A percentile compares a stretch with the other conserved stretches of the same genome.
phyloP scores from a whole-genome alignment of 1,284 basidiomycete genomes.

The Exobasidium rhododendri region DNA sequence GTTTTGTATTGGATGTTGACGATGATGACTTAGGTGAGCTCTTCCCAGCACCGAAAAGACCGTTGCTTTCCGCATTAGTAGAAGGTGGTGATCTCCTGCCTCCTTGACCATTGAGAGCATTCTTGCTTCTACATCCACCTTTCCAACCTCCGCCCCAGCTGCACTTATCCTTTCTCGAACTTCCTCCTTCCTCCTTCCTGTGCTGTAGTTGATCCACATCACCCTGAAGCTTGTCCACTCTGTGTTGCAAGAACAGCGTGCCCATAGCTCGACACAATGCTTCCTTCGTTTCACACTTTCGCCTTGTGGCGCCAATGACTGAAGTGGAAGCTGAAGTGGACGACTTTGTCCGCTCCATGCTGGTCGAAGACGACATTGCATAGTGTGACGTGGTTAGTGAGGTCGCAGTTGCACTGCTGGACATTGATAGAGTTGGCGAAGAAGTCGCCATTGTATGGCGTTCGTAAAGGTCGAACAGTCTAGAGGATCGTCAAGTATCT shows the following conservation, averaged over 20 bases:
- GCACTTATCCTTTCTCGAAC: neutral
- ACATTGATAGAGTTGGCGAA: neutral
- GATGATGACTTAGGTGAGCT: neutral
- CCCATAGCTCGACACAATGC: slow-evolving; percentile 42
- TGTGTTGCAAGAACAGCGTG: slow-evolving; percentile 44
- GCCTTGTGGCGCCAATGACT: too few species aligned
- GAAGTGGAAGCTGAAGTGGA: neutral
- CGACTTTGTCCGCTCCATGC: neutral
- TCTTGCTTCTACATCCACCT: slow-evolving; percentile 18
- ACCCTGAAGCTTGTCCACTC: slow-evolving; percentile 36
- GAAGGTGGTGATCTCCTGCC: neutral
- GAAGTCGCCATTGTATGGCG: neutral
- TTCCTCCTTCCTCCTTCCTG: slow-evolving; percentile 6
- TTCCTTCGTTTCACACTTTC: slow-evolving; percentile 9
- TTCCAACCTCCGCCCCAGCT: neutral
- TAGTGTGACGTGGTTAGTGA: neutral
- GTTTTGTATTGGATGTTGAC: neutral
- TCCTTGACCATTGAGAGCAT: neutral
- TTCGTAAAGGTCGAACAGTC: too few species aligned
- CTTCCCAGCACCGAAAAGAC: neutral
- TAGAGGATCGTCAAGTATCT: too few species aligned
- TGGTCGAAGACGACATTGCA: neutral
- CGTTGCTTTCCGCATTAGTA: neutral
- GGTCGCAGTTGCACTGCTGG: neutral
- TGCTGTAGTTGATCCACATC: slow-evolving; percentile 24